These are phyloP conservation scores for Gloeopeniophorella convolvens DNA, from an alignment of 768 basidiomycete species.

Conservation along the genomic window DNA sequence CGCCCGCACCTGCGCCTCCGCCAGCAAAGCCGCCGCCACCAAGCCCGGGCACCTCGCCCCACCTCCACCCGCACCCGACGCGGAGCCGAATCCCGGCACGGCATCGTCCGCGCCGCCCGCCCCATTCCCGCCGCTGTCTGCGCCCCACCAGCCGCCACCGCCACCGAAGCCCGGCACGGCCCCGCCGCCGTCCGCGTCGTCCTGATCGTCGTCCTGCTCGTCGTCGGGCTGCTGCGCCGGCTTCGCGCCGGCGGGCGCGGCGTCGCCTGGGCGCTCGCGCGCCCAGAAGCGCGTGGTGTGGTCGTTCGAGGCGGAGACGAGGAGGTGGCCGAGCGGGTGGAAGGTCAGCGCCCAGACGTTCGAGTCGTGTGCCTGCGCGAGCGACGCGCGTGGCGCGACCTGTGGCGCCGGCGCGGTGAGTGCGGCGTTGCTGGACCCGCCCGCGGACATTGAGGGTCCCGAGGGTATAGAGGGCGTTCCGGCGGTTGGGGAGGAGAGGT, in stretches of 20 bases:
- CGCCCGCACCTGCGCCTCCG: neutral
- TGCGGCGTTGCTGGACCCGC: too few relatives aligned
- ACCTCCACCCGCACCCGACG: slow-evolving; percentile 31
- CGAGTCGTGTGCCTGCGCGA: slow-evolving; percentile 96
- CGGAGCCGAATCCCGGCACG: slow-evolving; percentile 30
- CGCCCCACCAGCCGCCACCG: slow-evolving; percentile 28
- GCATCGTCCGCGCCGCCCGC: slow-evolving; percentile 40
- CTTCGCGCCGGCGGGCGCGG: slow-evolving; percentile 74
- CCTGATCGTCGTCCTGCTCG: slow-evolving; percentile 35
- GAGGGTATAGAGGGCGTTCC: too few relatives aligned
- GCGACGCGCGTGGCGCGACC: slow-evolving; percentile 61
- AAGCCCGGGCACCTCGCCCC: slow-evolving; percentile 8
- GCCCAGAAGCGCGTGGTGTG: slow-evolving; percentile 99
- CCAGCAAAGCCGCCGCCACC: neutral
- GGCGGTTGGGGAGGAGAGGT: slow-evolving; percentile 54
- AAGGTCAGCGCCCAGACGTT: slow-evolving; percentile 95
- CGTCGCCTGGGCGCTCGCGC: slow-evolving; percentile 82
- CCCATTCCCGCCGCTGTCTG: slow-evolving; percentile 34
- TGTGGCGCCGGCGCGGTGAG: slow-evolving; percentile 22
- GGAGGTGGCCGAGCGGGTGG: slow-evolving; percentile 93
- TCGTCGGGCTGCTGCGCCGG: slow-evolving; percentile 62
- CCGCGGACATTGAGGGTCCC: too few relatives aligned
- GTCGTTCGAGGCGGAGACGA: slow-evolving; percentile 94
- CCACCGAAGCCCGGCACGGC: slow-evolving; percentile 72
- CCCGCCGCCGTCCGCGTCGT: slow-evolving; percentile 63